Evolutionary conservation across 2,329 filamentous ascomycete genomes (phyloP), one percentile per base, ranked within the genome.

Genomic region (Pyricularia pennisetigena): DNA sequence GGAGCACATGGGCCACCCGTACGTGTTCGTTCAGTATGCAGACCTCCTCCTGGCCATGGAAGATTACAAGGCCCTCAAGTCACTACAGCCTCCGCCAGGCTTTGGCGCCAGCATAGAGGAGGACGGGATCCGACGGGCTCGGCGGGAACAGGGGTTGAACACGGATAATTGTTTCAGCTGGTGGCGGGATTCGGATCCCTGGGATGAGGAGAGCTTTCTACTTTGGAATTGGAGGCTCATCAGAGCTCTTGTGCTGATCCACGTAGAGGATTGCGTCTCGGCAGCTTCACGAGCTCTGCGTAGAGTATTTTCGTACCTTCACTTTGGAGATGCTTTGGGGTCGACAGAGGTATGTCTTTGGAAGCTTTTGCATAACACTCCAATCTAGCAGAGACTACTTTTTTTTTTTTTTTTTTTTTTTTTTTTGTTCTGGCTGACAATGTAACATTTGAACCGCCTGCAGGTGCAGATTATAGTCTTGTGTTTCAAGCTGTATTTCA

Each of bases 11-110:
- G 68, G 72, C 26, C 68, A 72, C 26, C 73, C 74, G 2, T 73
- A 74, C 26, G 68, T 76, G 0, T 68, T 75, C 3, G 69, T 75
- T 12, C 73, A 70, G 23, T 76, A 75, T 24, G 72, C 72, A 12
- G 74, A 75, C n/a, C 66, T 75, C 26, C 68, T 76, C 4, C 69
- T 74, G 23, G 69, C 73, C 57, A 73, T 74, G 66, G 74, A 74
- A 7, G 73, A 76, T 41, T 75, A 75, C 61, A 71, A 66, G 14
- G 8, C 67, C 0, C 16, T 68, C 23, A 20, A 20, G 7, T 23
- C 8, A 16, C 67, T 68, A 16, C 7, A 29, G n/a, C 28, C 35
- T 6, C 41, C n/a, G n/a, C 32, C 26, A 2, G 16, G 8, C 2
- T 14, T 32, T 9, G 32, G 61, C 0, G 10, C 8, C 2, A 24